These are phyloP conservation scores for Paulownia fortunei DNA, from an alignment of 257 asterid genomes.

Conservation along the genomic window DNA sequence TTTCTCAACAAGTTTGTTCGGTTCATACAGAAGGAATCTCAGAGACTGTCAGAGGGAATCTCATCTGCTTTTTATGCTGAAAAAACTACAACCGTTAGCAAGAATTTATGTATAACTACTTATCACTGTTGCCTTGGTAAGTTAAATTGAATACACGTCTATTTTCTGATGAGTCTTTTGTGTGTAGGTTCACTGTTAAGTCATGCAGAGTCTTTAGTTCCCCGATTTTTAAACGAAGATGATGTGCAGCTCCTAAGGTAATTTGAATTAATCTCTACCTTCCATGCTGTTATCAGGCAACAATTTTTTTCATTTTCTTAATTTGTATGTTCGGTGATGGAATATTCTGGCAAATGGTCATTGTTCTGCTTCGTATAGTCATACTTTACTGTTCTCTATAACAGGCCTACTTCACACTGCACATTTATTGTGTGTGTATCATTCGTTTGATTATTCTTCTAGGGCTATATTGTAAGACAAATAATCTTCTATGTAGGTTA, in stretches of 20 bases:
- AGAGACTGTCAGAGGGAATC: conserved; percentile 47
- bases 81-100: conserved; percentile 55
- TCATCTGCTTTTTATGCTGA: conserved; percentile 57
- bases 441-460: conserved; percentile 8
- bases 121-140: conserved; percentile 20
- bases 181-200: conserved; percentile 82
- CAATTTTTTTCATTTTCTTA: neutral
- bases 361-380: neutral
- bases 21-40: conserved; percentile 65
- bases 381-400: neutral
- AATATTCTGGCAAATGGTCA: neutral
- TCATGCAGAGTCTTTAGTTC: conserved; percentile 90
- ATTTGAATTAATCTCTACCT: conserved; percentile 26
- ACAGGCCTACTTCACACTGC: conserved; percentile 4
- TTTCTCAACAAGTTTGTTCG: conserved; percentile 82
- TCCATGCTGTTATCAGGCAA: conserved; percentile 23
- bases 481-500: conserved; percentile 57
- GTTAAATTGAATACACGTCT: conserved; percentile 14
- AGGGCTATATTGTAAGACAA: conserved; percentile 27
- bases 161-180: conserved; percentile 37
- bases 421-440: neutral
- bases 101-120: conserved; percentile 66
- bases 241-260: conserved; percentile 95
- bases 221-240: conserved; percentile 82
- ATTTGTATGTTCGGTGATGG: conserved; percentile 14